phyloP scores from a whole-genome alignment of 768 basidiomycete species.

The Cystofilobasidium bisporidii region DNA sequence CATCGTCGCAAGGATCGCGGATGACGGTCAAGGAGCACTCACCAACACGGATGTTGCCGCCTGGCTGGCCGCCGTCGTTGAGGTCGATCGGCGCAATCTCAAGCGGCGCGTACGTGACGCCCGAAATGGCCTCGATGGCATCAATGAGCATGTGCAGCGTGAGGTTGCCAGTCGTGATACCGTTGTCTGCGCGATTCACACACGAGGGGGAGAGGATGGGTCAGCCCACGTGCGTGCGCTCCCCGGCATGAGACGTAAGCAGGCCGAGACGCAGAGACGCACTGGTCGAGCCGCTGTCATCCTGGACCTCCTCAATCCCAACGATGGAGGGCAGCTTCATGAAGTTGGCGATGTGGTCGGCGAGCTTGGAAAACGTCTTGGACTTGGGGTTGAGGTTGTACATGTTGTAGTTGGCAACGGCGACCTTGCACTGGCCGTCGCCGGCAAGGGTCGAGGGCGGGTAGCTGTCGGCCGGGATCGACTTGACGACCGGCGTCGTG shows the following conservation, averaged over 20 bases:
- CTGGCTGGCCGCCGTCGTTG: slow-evolving; percentile 54
- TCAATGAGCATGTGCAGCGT: slow-evolving; percentile 48
- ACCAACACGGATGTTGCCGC: slow-evolving; percentile 53
- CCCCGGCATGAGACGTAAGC: neutral
- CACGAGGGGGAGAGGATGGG: neutral
- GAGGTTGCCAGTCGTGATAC: slow-evolving; percentile 48
- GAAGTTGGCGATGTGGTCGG: slow-evolving; percentile 48
- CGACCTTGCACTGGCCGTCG: slow-evolving; percentile 13
- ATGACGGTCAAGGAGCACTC: slow-evolving; percentile 30
- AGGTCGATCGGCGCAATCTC: slow-evolving; percentile 50
- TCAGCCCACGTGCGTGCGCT: neutral
- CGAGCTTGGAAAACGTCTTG: slow-evolving; percentile 50
- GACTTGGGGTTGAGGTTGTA: slow-evolving; percentile 59
- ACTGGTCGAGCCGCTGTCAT: slow-evolving; percentile 39
- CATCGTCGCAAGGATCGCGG: too few relatives aligned
- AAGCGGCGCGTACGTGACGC: slow-evolving; percentile 46
- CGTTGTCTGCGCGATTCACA: slow-evolving; percentile 51
- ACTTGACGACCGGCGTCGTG: slow-evolving; percentile 48
- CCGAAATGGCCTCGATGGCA: slow-evolving; percentile 44
- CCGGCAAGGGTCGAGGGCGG: slow-evolving; percentile 43
- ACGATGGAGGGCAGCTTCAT: slow-evolving; percentile 52
- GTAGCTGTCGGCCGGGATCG: slow-evolving; percentile 40
- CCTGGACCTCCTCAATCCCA: slow-evolving; percentile 58
- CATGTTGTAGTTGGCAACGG: slow-evolving; percentile 41
- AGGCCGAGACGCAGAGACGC: neutral